Conservation (phyloP, 257 asterid genomes). For the Nicotiana otophora region DNA sequence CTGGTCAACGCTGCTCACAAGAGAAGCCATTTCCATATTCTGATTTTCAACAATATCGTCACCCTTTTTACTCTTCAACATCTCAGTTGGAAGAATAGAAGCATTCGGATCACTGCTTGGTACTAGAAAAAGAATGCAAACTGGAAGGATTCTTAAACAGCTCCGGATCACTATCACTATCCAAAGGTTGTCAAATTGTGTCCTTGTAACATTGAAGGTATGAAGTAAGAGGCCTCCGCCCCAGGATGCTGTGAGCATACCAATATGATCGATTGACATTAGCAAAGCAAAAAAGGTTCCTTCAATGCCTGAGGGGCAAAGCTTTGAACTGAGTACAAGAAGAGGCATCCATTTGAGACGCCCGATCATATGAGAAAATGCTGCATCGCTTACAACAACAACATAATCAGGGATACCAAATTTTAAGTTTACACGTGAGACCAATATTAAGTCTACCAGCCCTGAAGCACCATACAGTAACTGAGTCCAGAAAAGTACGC, state of each 20-base stretch:
- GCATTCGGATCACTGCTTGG: conserved; percentile 36
- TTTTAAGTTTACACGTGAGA: conserved; percentile 51
- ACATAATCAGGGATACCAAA: conserved; percentile 61
- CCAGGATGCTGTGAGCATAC: conserved; percentile 49
- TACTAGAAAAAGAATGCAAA: conserved; percentile 43
- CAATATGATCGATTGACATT: conserved; percentile 70
- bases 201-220: conserved; percentile 49
- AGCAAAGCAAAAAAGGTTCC: conserved; percentile 69
- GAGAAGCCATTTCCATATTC: conserved; percentile 39
- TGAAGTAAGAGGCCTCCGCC: conserved; percentile 60
- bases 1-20: conserved; percentile 25
- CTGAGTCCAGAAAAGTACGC: conserved; percentile 47
- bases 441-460: conserved; percentile 54
- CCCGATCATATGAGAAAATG: conserved; percentile 39
- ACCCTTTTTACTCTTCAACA: conserved; percentile 11
- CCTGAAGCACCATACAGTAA: conserved; percentile 51
- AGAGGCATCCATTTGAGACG: conserved; percentile 74
- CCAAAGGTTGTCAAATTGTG: conserved; percentile 59
- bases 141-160: conserved; percentile 39
- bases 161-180: conserved; percentile 45
- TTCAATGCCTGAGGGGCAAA: conserved; percentile 68
- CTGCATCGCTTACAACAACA: conserved; percentile 57
- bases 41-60: conserved; percentile 11
- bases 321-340: conserved; percentile 58
- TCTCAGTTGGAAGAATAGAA: conserved; percentile 22